Base-by-base conservation (phyloP, 371 early-diverging fungal genomes). In the Mucor lusitanicus region DNA sequence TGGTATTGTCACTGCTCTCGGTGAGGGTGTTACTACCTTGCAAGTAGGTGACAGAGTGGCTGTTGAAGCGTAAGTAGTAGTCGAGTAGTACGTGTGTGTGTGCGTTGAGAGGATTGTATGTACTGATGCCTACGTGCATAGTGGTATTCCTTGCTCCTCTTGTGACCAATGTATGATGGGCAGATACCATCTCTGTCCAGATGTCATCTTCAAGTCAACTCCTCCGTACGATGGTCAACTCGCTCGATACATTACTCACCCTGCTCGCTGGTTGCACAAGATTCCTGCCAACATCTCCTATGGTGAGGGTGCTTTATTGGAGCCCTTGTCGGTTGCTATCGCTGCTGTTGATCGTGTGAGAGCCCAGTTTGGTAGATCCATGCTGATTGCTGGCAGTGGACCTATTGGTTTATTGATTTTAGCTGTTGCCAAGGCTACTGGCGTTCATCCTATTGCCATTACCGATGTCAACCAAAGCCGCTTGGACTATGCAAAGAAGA, bases 41-140 rank as follows among this genome's bases (percentile, higher is more conserved):
- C 71, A 74, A 46, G 73, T 85, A 46, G 88, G 80, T 64, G 76
- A 79, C 68, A 59, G 75, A 15, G 87, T 86, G 48, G 86, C 85
- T 53, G 65, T 78, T n/a, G 78, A 78, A 68, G 72, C 75, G 78
- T 77, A 77, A 75, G 74, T 33, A n/a, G 33, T 69, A 7, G 23
- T 30, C 8, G 40, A 40, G 40, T 27, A 30, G n/a, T n/a, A n/a
- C n/a, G n/a, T n/a, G n/a, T n/a, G n/a, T 8, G 7, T 46, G 21
- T 9, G 11, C n/a, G 39, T 19, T 0, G 7, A 2, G 12, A 12
- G n/a, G n/a, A 2, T 11, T 12, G 25, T 4, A 0, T 25, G 17
- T 33, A 33, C 4, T 59, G 15, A 21, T 12, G 28, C 11, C 8
- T 62, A 30, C 32, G 40, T 50, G 54, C 57, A 17, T 72, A 79